phyloP scores from a whole-genome alignment of 352 stramenopile species.

The Pythium sukuiense region DNA sequence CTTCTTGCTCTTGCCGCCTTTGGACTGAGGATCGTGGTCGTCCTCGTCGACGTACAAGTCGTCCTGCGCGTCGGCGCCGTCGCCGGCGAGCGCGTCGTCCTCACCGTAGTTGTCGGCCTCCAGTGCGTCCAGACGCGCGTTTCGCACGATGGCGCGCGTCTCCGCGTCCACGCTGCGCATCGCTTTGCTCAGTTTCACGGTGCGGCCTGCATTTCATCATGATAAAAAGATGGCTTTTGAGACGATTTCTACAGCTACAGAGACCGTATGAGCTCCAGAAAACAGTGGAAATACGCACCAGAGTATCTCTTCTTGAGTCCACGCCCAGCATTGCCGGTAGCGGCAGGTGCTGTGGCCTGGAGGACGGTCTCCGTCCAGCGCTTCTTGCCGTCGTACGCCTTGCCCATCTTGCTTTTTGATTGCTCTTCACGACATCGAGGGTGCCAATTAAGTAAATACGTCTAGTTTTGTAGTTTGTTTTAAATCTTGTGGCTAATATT shows the following conservation, averaged over 20 bases:
- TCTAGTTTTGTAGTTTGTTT: constrained; percentile 6
- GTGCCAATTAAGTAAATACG: constrained; percentile 4
- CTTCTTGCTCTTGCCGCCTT: constrained; percentile 43
- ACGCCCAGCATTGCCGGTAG: constrained; percentile 6
- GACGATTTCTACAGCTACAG: constrained; percentile 3
- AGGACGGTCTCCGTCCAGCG: constrained; percentile 83
- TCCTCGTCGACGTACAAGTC: constrained; percentile 81
- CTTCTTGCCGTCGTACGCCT: constrained; percentile 81
- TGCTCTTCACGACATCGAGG: neutral
- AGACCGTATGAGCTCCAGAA: neutral
- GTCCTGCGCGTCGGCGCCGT: constrained; percentile 42
- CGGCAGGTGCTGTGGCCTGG: constrained; percentile 34
- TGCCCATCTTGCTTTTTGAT: constrained; percentile 48
- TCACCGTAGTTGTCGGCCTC: constrained; percentile 89
- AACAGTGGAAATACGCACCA: constrained; percentile 30
- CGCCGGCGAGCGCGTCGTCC: constrained; percentile 49
- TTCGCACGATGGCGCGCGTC: constrained; percentile 79
- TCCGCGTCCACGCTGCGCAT: constrained; percentile 85
- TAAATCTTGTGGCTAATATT: neutral
- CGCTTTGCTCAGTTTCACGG: constrained; percentile 73
- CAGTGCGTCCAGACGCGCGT: constrained; percentile 83
- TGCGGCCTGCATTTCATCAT: constrained; percentile 42
- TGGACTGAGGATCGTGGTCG: constrained; percentile 11
- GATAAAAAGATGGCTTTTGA: neutral
- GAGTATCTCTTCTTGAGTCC: constrained; percentile 59